Evolutionary conservation across 257 asterid species (phyloP).

Genomic region (Ajuga chamaepitys): DNA sequence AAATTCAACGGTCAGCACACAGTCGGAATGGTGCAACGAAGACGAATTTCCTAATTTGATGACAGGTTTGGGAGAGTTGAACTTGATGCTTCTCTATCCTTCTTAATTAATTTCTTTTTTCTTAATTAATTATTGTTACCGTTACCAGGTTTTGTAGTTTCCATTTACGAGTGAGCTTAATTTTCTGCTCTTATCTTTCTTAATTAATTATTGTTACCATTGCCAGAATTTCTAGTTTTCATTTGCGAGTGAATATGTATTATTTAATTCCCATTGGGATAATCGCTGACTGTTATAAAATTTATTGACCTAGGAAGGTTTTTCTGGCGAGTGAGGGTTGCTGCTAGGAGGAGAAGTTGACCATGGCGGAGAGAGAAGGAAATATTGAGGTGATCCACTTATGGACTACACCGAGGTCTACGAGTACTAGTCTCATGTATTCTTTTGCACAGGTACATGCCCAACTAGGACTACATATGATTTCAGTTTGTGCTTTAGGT

Average conservation of each 20-base stretch:
- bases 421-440: slow-evolving; percentile 34
- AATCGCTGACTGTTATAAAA: neutral
- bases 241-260: no score
- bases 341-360: neutral
- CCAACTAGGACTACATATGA: no score
- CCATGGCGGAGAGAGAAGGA: slow-evolving; percentile 12
- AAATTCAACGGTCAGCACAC: no score
- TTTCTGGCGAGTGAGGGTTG: neutral
- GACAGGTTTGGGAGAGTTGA: no score
- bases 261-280: no score
- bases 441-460: slow-evolving; percentile 31
- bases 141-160: neutral
- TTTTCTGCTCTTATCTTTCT: no score
- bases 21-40: no score
- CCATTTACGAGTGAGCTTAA: neutral
- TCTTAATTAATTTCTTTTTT: no score
- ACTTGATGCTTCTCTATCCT: no score
- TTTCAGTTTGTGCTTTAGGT: neutral
- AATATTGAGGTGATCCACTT: slow-evolving; percentile 29
- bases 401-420: slow-evolving; percentile 33
- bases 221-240: no score
- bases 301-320: neutral
- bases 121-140: neutral
- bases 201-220: no score
- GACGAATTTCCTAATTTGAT: no score